phyloP scores from a whole-genome alignment of 129 eudicot species.

The Chrysanthemum lavandulifolium region DNA sequence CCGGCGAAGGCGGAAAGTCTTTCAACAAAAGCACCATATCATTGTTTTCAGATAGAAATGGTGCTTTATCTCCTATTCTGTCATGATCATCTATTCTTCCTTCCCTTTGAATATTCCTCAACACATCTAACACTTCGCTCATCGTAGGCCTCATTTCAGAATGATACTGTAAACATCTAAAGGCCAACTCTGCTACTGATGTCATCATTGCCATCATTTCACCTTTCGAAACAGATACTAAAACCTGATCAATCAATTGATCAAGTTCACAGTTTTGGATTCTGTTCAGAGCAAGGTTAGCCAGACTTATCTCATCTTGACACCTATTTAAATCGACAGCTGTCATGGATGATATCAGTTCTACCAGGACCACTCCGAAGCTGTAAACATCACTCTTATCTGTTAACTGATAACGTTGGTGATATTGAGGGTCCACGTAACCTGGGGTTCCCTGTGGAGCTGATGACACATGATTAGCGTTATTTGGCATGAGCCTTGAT shows the following conservation, averaged over 20 bases:
- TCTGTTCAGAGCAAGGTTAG: constrained; percentile 68
- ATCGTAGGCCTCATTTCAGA: constrained; percentile 83
- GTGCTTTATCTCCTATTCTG: constrained; percentile 17
- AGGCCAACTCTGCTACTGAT: constrained; percentile 76
- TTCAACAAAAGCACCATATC: constrained; percentile 47
- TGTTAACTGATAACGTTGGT: constrained; percentile 69
- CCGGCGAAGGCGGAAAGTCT: constrained; percentile 40
- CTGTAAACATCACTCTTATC: constrained; percentile 93
- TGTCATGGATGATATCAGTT: constrained; percentile 80
- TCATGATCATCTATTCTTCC: constrained; percentile 21
- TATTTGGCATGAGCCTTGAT: constrained; percentile 54
- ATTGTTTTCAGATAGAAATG: constrained; percentile 47
- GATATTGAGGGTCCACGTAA: constrained; percentile 81
- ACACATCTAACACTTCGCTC: constrained; percentile 55
- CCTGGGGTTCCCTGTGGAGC: constrained; percentile 98
- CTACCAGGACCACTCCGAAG: constrained; percentile 86
- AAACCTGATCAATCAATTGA: constrained; percentile 56
- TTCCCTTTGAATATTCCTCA: constrained; percentile 42
- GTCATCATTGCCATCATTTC: constrained; percentile 60
- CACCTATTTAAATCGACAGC: constrained; percentile 74
- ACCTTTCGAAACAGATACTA: constrained; percentile 50
- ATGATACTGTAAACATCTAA: constrained; percentile 74
- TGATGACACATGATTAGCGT: constrained; percentile 71
- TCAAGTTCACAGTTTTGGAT: constrained; percentile 54
- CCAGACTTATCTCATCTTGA: constrained; percentile 70